A percentile compares a stretch with the other conserved stretches of the same genome.
phyloP scores from a whole-genome alignment of 768 basidiomycete species.

The Amanita subjunquillea region DNA sequence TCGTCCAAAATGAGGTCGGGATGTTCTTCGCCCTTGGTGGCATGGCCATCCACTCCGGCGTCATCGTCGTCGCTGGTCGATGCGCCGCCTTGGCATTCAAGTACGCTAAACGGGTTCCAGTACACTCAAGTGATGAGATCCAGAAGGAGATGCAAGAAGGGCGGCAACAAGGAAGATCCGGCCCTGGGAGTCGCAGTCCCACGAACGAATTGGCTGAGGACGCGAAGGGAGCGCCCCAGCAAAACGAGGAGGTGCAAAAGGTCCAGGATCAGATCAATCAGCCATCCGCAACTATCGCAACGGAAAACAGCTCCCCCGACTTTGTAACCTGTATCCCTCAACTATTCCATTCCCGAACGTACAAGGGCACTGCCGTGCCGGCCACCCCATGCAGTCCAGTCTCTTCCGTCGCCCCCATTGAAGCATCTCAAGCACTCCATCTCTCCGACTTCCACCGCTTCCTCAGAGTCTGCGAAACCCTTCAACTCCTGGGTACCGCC shows the following conservation, averaged over 20 bases:
- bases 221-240: no score
- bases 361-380: not conserved
- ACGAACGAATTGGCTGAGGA: not conserved
- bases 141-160: not conserved
- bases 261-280: not conserved
- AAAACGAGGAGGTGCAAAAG: not conserved
- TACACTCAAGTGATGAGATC: not conserved
- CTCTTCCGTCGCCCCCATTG: not conserved
- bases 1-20: not conserved
- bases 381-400: not conserved
- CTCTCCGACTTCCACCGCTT: not conserved
- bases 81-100: slow-evolving; percentile 1
- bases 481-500: slow-evolving; percentile 2
- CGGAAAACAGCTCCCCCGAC: not conserved
- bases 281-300: not conserved
- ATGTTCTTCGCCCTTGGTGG: slow-evolving; percentile 1
- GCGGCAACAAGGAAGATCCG: not conserved
- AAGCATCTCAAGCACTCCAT: not conserved
- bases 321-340: not conserved
- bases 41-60: slow-evolving; percentile 2
- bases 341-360: not conserved
- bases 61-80: slow-evolving; percentile 4
- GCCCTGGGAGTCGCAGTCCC: no score
- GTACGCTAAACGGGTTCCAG: not conserved
- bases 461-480: slow-evolving; percentile 2